Base-by-base conservation (phyloP, 441 rosid genomes). In the Hypseocharis bilobata region DNA sequence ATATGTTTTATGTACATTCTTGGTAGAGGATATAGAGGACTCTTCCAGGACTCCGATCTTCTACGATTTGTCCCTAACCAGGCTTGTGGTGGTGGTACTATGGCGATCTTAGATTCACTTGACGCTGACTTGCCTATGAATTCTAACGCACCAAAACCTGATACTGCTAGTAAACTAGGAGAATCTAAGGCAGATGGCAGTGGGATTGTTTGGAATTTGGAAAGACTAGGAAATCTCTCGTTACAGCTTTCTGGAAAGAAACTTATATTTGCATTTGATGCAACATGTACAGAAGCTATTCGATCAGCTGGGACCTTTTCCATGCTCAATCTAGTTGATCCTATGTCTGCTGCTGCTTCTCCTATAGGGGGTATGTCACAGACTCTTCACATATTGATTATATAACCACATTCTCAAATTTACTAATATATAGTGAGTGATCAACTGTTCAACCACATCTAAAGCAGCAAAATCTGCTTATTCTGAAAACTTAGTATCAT, bases 71-170 rank as follows among this genome's bases (percentile, higher is more conserved):
- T 96, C 23, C 98, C 99, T 63, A 86, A 86, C 78, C 99, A 96
- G 82, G 98, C 99, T 68, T 96, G 99, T 81, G 96, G 96, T 70
- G 99, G 99, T 74, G 99, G 92, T 64, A 90, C 92, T 82, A 88
- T 96, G 99, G 98, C 99, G 56, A 96, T 92, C 79, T 80, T 96
- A 72, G 99, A 90, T 72, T 82, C 96, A 26, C 77, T 96, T 77
- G 98, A 92, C 72, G 77, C 83, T 73, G 98, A 90, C 68, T 67
- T 84, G 85, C 81, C 88, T 67, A 75, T 84, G 76, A 80, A 88
- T 60, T 70, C 85, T 25, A 86, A 72, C 72, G 68, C 86, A 26
- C 96, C 83, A 70, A 90, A 88, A 72, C 73, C 77, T 68, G 99
- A 96, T 64, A 76, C 78, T 76, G 72, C 81, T 74, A 79, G 81